Base-by-base conservation (phyloP, 768 basidiomycete genomes). In the Russula ochroleuca region DNA sequence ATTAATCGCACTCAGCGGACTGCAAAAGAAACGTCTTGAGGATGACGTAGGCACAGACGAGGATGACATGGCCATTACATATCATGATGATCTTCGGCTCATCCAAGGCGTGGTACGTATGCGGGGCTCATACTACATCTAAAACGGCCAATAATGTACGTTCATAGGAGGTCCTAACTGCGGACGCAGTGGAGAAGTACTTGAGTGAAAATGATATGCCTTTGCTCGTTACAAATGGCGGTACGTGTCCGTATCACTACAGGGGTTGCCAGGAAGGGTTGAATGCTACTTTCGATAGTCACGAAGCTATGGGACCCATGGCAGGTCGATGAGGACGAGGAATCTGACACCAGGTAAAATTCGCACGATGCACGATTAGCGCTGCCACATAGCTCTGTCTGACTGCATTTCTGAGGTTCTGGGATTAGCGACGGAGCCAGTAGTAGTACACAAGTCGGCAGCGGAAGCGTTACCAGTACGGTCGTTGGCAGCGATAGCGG, bases 61-160 rank as follows among this genome's bases (percentile, higher is more conserved):
- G 11, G 45, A 47, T 10, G 48, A 11, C 35, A 13, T 64, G 3
- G 63, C 63, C n/a, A 45, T 65, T 23, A 54, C 61, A 3, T 54
- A 62, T 40, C 49, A 65, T 14, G 41, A 65, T 19, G 61, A 62
- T 23, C 49, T 65, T n/a, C 40, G 54, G 5, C 7, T 43, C 11
- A 17, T 59, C 28, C 47, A 64, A 35, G 47, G 21, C 6, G 52
- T 55, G 58, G 63, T 64, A 43, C 7, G 41, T n/a, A 41, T 19
- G 40, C 3, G 17, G 17, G 15, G 19, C 17, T 43, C 19, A 43
- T 43, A 8, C 17, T 11, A 48, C 9, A 13, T 8, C 35, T 35
- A 28, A 2, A 28, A 28, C 19, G n/a, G 6, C 8, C 19, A 17
- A 17, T 11, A n/a, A 45, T 2, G 43, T 21, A 8, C 43, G 19